Evolutionary conservation across 495 filamentous ascomycete species (phyloP), one percentile per base, ranked within the genome.

Genomic region (Chaetomidium leptoderma): DNA sequence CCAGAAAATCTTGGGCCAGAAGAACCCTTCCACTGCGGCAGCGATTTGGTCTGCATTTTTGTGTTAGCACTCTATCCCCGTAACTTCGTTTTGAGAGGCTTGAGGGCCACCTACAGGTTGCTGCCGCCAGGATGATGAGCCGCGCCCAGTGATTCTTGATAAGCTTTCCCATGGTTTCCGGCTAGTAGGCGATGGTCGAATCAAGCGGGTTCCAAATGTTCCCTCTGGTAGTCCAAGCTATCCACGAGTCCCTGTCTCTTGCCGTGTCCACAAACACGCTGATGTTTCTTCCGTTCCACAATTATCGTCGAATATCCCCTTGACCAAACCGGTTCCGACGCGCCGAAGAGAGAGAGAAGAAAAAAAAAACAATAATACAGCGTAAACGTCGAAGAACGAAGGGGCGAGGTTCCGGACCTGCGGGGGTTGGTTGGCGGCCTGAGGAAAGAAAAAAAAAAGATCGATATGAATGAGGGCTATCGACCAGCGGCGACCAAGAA

Each of bases 61-160:
- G n/a, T 60, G 65, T 69, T 48, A 66, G 61, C 53, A 42, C 33
- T 11, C 0, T 11, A 17, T 9, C n/a, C 19, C 4, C 19, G 3
- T 4, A 24, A 14, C 33, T 30, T 2, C 11, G 24, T n/a, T 39
- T 24, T 16, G 6, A 16, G 9, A 42, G n/a, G 11, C 26, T n/a
- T 11, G 11, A 56, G 44, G 30, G 35, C 26, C 30, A 84, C 89
- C 9, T 86, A 95, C 89, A 97, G 43, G 77, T 73, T 70, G 89
- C 85, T 6, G 93, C 87, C 2, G 90, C 88, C 64, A 97, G 80
- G 72, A 93, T 81, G 66, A 97, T 91, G 63, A 97, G 84, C 48
- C 93, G 84, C 50, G 89, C 95, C 89, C 92, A 96, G 78, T 98
- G 93, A 78, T 97, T 97, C 78, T 97, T 97, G 78, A 98, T 98